phyloP scores from a whole-genome alignment of 176 grass and related monocot species.

The Dendrocalamus sinicus region DNA sequence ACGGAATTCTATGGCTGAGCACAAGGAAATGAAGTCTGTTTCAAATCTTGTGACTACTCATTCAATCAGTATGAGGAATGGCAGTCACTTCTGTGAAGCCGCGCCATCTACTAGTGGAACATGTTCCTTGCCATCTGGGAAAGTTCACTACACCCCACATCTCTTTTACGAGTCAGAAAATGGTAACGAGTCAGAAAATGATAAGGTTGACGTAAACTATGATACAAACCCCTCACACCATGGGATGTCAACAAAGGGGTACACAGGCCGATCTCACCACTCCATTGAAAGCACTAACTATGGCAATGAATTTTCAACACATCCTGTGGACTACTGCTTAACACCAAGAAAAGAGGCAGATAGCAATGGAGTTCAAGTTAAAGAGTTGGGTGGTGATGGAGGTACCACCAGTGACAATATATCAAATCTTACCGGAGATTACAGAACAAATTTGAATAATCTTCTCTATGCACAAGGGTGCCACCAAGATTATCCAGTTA shows the following conservation, averaged over 20 bases:
- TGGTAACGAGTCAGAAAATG: slow-evolving; percentile 38
- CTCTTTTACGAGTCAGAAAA: slow-evolving; percentile 40
- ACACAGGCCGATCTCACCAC: slow-evolving; percentile 22
- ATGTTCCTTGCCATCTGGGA: slow-evolving; percentile 38
- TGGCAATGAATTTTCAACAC: slow-evolving; percentile 41
- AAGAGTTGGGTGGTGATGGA: slow-evolving; percentile 38
- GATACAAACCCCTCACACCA: slow-evolving; percentile 22
- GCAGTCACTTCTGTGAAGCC: slow-evolving; percentile 37
- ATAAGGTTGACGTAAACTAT: slow-evolving; percentile 26
- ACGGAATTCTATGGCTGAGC: slow-evolving; percentile 33
- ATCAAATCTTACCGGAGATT: slow-evolving; percentile 69
- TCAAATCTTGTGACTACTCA: slow-evolving; percentile 39
- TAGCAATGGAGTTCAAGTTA: slow-evolving; percentile 15
- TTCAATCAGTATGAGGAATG: slow-evolving; percentile 42
- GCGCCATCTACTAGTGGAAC: slow-evolving; percentile 43
- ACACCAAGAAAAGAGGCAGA: slow-evolving; percentile 34
- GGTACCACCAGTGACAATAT: slow-evolving; percentile 42
- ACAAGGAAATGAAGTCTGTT: slow-evolving; percentile 40
- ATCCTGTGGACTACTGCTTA: slow-evolving; percentile 24
- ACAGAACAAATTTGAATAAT: slow-evolving; percentile 50
- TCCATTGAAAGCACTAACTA: slow-evolving; percentile 25
- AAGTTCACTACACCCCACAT: slow-evolving; percentile 40
- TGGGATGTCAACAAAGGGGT: slow-evolving; percentile 23
- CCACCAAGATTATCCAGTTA: slow-evolving; percentile 45
- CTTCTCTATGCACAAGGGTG: slow-evolving; percentile 53